phyloP scores from a whole-genome alignment of 192 early-diverging fungal genomes.

The Oehlia diaphana region DNA sequence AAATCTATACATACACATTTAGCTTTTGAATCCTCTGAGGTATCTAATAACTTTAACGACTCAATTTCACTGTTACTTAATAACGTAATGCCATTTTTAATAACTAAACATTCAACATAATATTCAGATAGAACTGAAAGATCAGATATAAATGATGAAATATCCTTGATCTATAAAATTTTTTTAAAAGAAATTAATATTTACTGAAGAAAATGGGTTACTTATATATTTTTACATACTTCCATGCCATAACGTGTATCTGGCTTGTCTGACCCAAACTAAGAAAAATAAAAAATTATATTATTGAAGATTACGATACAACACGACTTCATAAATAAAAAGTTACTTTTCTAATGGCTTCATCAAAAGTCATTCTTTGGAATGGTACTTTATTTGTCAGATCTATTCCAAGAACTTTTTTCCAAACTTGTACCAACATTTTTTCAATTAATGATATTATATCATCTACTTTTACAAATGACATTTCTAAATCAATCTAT shows the following conservation, averaged over 20 bases:
- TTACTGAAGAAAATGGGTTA: neutral
- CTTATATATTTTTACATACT: conserved; percentile 35
- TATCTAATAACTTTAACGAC: neutral
- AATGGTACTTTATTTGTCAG: conserved; percentile 54
- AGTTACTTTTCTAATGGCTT: conserved; percentile 72
- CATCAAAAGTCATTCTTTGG: conserved; percentile 73
- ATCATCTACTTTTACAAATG: conserved; percentile 72
- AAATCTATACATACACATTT: neutral
- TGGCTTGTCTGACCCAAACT: conserved; percentile 91
- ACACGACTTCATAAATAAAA: neutral
- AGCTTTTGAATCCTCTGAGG: neutral
- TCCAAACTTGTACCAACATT: conserved; percentile 68
- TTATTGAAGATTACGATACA: neutral
- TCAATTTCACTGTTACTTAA: conserved; percentile 5
- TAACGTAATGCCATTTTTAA: conserved; percentile 42
- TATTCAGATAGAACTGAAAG: conserved; percentile 23
- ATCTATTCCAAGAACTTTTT: conserved; percentile 50
- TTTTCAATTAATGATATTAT: conserved; percentile 76
- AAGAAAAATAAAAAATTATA: neutral
- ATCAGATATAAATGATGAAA: conserved; percentile 37
- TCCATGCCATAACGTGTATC: conserved; percentile 82
- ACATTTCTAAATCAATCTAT: conserved; percentile 89
- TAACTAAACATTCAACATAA: conserved; percentile 53
- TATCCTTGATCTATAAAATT: conserved; percentile 34
- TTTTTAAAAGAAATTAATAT: conserved; percentile 2